These are phyloP conservation scores for Xylariales sp. DNA, from an alignment of 2,329 filamentous ascomycete genomes.

Conservation along the genomic window DNA sequence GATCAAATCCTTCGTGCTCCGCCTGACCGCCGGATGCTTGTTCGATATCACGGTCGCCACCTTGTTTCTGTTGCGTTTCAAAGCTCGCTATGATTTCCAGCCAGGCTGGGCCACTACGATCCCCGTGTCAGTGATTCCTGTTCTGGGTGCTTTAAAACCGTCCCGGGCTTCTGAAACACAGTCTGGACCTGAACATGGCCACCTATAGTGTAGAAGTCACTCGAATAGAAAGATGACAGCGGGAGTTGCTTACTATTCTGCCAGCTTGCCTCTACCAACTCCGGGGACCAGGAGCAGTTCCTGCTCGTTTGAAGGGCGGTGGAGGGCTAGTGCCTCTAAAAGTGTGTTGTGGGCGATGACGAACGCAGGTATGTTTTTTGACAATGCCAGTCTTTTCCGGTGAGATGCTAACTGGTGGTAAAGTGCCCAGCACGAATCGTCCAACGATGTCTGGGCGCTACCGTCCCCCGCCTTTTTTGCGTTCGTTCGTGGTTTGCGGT, in stretches of 20 bases:
- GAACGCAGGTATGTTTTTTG: slow-evolving; percentile 10
- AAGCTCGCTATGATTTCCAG: slow-evolving; percentile 32
- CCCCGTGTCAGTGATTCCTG: not conserved
- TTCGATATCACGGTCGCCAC: not conserved
- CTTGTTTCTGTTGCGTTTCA: slow-evolving; percentile 16
- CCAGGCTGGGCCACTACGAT: slow-evolving; percentile 24
- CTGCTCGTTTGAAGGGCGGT: slow-evolving; percentile 25
- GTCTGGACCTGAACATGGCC: not conserved
- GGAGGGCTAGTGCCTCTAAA: slow-evolving; percentile 13
- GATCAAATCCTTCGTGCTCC: too few relatives aligned
- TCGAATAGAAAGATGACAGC: not conserved
- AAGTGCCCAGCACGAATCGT: slow-evolving; percentile 17
- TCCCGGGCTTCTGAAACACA: not conserved
- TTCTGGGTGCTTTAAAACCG: not conserved
- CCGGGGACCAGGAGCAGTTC: slow-evolving; percentile 27
- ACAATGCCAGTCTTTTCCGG: slow-evolving; percentile 11
- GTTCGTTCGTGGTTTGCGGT: not conserved
- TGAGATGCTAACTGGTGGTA: slow-evolving; percentile 14
- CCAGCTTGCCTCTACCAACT: slow-evolving; percentile 22
- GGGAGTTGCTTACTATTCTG: slow-evolving; percentile 13
- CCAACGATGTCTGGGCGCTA: not conserved
- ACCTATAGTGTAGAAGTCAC: not conserved
- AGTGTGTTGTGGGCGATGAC: slow-evolving; percentile 25
- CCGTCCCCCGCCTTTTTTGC: not conserved
- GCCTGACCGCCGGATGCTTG: not conserved